These are phyloP conservation scores for Blastomyces silverae DNA, from an alignment of 2,329 filamentous ascomycete genomes.

Conservation along the genomic window DNA sequence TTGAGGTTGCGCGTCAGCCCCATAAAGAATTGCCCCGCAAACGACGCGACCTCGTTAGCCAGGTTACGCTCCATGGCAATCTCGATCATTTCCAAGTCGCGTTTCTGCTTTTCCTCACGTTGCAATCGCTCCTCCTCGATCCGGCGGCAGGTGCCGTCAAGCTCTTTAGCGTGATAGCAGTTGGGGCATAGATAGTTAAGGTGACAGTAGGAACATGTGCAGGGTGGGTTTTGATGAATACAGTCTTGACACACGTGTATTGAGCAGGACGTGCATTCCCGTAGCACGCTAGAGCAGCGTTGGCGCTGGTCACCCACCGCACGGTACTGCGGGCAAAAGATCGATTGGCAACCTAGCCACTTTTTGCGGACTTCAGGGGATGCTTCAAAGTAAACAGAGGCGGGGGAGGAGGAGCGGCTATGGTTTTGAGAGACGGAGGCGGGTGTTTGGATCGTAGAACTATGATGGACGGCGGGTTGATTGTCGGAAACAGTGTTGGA, in stretches of 20 bases:
- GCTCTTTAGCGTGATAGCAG: slow-evolving; percentile 36
- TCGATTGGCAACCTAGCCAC: slow-evolving; percentile 45
- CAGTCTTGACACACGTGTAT: slow-evolving; percentile 45
- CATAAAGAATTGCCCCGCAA: slow-evolving; percentile 38
- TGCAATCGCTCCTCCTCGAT: slow-evolving; percentile 35
- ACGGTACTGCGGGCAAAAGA: slow-evolving; percentile 43
- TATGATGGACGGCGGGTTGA: slow-evolving; percentile 21
- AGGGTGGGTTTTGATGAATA: slow-evolving; percentile 35
- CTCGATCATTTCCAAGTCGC: slow-evolving; percentile 37
- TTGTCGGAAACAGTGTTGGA: not conserved
- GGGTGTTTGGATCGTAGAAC: slow-evolving; percentile 35
- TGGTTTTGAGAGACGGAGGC: slow-evolving; percentile 36
- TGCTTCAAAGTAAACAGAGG: slow-evolving; percentile 35
- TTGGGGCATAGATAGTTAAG: slow-evolving; percentile 42
- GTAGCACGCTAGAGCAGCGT: slow-evolving; percentile 39
- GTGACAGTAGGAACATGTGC: slow-evolving; percentile 41
- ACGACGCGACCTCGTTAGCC: slow-evolving; percentile 40
- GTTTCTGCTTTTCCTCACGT: slow-evolving; percentile 37
- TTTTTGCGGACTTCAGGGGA: slow-evolving; percentile 30
- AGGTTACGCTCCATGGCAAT: slow-evolving; percentile 37
- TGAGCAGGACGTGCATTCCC: slow-evolving; percentile 42
- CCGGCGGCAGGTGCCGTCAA: slow-evolving; percentile 37
- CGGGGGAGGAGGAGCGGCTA: slow-evolving; percentile 37
- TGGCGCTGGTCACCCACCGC: slow-evolving; percentile 42
- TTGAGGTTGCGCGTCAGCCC: slow-evolving; percentile 18